Base-by-base conservation (phyloP, 1,284 basidiomycete species). In the Bothia castanella region DNA sequence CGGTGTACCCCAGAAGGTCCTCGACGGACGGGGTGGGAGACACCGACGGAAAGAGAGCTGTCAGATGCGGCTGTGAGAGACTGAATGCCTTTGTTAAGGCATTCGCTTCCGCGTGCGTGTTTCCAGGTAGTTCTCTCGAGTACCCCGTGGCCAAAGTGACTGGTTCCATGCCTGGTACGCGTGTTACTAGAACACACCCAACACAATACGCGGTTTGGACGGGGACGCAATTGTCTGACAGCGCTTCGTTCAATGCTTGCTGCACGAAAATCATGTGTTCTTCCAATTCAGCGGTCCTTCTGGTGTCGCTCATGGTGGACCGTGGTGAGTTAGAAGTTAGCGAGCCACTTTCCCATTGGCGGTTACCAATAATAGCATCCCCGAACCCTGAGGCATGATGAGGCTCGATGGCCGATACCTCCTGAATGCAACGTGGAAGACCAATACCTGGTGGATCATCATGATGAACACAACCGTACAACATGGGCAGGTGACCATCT, bases 31-130 rank as follows among this genome's bases (percentile, higher is more conserved):
- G 56, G 44, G 60, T 43, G 16, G 65, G 55, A 0, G 65, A 56
- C n/a, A 66, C 51, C 5, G 59, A 57, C 10, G 78, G 71, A 51
- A 82, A 74, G 27, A 83, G 63, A 9, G 65, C 53, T 2, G 64
- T 61, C 29, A 85, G 61, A 36, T 80, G 68, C 5, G 70, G 60
- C 11, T 61, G 45, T 5, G 79, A 73, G 38, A 84, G 67, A 17
- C 59, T 47, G 31, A 70, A 68, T 13, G 87, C 81, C 65, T 98
- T 98, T 36, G 79, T 70, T 41, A 99, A 73, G 0, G 96, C 95
- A 65, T 96, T 97, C 20, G 95, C 92, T 72, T 99, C 96, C 13
- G 96, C 96, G 68, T 99, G 97, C 2, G 96, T 98, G 69, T 98
- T 99, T 45, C 95, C 96, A 2, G 85, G 79, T 0, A 97, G 78